Percentiles rank a stretch among this genome's conserved stretches.
These are phyloP conservation scores for Leccinum insigne DNA, from an alignment of 1,284 basidiomycete species.

Conservation along the genomic window DNA sequence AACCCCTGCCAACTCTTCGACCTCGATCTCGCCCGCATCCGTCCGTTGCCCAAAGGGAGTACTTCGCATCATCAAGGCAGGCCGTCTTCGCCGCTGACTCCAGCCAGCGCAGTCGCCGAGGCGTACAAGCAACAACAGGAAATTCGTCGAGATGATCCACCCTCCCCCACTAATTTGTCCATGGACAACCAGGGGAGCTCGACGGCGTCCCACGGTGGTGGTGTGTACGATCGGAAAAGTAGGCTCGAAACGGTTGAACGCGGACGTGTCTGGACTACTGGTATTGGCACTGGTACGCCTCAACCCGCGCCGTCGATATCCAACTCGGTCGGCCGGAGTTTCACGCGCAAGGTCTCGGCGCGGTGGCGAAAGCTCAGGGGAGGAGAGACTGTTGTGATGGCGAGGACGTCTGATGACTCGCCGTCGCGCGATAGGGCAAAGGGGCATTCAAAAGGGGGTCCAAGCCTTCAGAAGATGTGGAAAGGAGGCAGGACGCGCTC, in stretches of 20 bases:
- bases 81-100: slow-evolving; percentile 41
- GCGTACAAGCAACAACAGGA: slow-evolving; percentile 57
- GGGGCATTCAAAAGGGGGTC: slow-evolving; percentile 25
- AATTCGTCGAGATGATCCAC: slow-evolving; percentile 23
- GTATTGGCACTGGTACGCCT: not conserved
- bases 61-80: not conserved
- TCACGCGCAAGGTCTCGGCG: slow-evolving; percentile 41
- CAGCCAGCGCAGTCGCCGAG: slow-evolving; percentile 54
- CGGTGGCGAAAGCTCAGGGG: slow-evolving; percentile 39
- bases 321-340: slow-evolving; percentile 11
- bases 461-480: slow-evolving; percentile 38
- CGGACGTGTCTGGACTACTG: not conserved
- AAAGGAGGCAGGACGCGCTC: slow-evolving; percentile 16
- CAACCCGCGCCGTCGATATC: slow-evolving; percentile 9
- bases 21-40: not conserved
- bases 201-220: slow-evolving; percentile 7
- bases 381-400: slow-evolving; percentile 1
- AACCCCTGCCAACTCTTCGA: not conserved
- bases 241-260: slow-evolving; percentile 9
- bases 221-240: slow-evolving; percentile 13
- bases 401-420: slow-evolving; percentile 17
- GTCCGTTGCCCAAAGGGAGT: not conserved
- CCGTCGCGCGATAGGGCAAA: not conserved
- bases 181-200: slow-evolving; percentile 13
- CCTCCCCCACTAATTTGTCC: slow-evolving; percentile 9